Evolutionary conservation across 805 yeast species (phyloP).

Genomic region (Yamadazyma paraphyllophila): DNA sequence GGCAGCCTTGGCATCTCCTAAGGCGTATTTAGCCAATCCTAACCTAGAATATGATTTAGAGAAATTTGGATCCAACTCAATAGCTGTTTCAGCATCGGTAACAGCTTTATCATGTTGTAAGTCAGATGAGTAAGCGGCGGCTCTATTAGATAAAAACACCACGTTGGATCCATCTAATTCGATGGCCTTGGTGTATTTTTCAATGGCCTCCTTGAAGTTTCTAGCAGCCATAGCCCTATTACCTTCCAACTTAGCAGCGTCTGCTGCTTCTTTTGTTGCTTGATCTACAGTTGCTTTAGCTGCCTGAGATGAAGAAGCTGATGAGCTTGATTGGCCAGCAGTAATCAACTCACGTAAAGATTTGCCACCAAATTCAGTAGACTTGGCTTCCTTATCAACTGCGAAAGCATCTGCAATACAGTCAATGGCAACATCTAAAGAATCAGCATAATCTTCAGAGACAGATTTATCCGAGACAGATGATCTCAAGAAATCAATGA

Average conservation of each 20-base stretch:
- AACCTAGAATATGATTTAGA: slow-evolving; percentile 93
- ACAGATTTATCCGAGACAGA: slow-evolving; percentile 62
- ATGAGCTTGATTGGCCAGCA: slow-evolving; percentile 7
- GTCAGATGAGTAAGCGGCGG: slow-evolving; percentile 89
- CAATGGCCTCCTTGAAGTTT: slow-evolving; percentile 69
- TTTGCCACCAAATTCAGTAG: slow-evolving; percentile 36
- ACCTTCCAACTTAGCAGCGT: slow-evolving; percentile 79
- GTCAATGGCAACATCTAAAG: slow-evolving; percentile 90
- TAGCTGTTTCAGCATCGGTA: slow-evolving; percentile 80
- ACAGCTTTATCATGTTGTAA: slow-evolving; percentile 75
- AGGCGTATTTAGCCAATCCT: slow-evolving; percentile 92
- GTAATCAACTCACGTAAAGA: slow-evolving; percentile 46
- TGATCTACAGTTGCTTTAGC: slow-evolving; percentile 32
- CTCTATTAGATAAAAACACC: slow-evolving; percentile 88
- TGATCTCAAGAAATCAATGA: slow-evolving; percentile 66
- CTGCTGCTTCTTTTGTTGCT: slow-evolving; percentile 73
- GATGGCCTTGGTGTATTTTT: slow-evolving; percentile 79
- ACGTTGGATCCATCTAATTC: slow-evolving; percentile 67
- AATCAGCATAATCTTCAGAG: slow-evolving; percentile 77
- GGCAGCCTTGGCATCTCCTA: slow-evolving; percentile 88
- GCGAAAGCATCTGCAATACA: slow-evolving; percentile 86
- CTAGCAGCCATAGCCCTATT: slow-evolving; percentile 82
- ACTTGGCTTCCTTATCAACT: slow-evolving; percentile 51
- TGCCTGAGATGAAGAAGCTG: slow-evolving; percentile 6
- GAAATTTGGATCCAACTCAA: slow-evolving; percentile 71